Conservation (phyloP, 176 grass and related monocot species). For the Pontederia paniculata region DNA sequence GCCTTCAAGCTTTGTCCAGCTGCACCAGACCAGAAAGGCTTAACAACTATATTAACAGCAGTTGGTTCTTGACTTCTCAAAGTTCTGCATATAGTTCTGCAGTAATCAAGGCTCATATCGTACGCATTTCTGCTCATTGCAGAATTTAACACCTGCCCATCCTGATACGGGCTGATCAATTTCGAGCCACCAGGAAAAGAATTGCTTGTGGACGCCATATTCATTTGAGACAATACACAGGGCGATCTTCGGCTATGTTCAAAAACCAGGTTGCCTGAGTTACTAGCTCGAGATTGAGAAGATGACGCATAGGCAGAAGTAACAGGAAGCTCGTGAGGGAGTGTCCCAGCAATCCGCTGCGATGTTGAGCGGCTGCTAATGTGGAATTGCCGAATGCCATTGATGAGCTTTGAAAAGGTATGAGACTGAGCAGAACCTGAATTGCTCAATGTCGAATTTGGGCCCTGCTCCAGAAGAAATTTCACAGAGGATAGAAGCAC, state of each 20-base stretch:
- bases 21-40: slow-evolving; percentile 36
- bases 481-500: not conserved
- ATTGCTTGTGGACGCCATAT: not conserved
- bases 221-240: not conserved
- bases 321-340: not conserved
- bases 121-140: not conserved
- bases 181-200: not conserved
- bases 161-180: not conserved
- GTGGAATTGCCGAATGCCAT: not conserved
- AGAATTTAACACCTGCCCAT: not conserved
- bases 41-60: slow-evolving; percentile 21
- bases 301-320: not conserved
- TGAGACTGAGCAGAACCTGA: not conserved
- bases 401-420: not conserved
- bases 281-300: not conserved
- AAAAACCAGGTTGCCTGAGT: not conserved
- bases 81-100: slow-evolving; percentile 31
- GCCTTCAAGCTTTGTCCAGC: slow-evolving; percentile 22
- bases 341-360: not conserved
- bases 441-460: not conserved
- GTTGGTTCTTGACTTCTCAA: slow-evolving; percentile 36
- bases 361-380: not conserved
- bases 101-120: slow-evolving; percentile 39
- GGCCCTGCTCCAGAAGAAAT: not conserved
- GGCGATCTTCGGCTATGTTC: not conserved